phyloP scores from a whole-genome alignment of 805 yeast genomes.

The Starmerella bacillaris region DNA sequence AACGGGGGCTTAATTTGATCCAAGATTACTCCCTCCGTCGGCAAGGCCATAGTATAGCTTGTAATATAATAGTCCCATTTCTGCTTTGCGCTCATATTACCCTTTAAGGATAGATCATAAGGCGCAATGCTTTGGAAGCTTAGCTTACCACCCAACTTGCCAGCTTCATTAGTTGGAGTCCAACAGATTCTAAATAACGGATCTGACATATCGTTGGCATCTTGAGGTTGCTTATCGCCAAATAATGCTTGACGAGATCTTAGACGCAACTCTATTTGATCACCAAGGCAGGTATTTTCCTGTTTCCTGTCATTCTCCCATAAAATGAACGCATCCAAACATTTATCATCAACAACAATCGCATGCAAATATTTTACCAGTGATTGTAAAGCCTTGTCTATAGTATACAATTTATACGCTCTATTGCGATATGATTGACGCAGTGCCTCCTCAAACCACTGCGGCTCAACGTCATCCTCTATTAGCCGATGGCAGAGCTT shows the following conservation, averaged over 20 bases:
- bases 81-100: slow-evolving; percentile 50
- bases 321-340: slow-evolving; percentile 60
- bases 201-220: slow-evolving; percentile 38
- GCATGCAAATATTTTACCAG: slow-evolving; percentile 74
- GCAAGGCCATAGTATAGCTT: slow-evolving; percentile 82
- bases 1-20: slow-evolving; percentile 66
- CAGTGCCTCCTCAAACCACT: slow-evolving; percentile 84
- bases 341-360: slow-evolving; percentile 57
- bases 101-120: slow-evolving; percentile 73
- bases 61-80: slow-evolving; percentile 88
- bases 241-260: slow-evolving; percentile 61
- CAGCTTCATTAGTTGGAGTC: slow-evolving; percentile 32
- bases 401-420: slow-evolving; percentile 81
- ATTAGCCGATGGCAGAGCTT: slow-evolving; percentile 55
- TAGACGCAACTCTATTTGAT: slow-evolving; percentile 80
- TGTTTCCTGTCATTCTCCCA: slow-evolving; percentile 65
- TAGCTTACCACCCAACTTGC: too few relatives aligned
- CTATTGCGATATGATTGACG: slow-evolving; percentile 89
- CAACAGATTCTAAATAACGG: slow-evolving; percentile 78
- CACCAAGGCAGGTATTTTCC: slow-evolving; percentile 52
- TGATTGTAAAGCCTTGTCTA: slow-evolving; percentile 79
- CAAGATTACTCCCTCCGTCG: slow-evolving; percentile 86
- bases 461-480: slow-evolving; percentile 82
- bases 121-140: slow-evolving; percentile 68
- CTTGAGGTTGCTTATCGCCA: slow-evolving; percentile 16